Evolutionary conservation across 306 rosid species (phyloP).

Genomic region (Oemleria cerasiformis): DNA sequence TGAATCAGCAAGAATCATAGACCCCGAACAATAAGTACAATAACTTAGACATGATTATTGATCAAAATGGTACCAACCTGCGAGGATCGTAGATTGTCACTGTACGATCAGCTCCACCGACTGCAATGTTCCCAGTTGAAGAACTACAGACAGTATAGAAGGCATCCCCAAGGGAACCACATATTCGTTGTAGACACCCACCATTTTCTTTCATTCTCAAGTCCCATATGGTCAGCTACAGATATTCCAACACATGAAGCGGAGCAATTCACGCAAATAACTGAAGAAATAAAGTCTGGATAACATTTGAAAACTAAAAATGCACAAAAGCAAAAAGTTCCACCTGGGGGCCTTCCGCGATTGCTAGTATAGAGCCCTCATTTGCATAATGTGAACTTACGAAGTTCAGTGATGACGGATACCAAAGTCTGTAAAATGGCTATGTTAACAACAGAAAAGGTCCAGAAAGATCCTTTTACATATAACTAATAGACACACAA

Average conservation of each 20-base stretch:
- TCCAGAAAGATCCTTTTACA: neutral
- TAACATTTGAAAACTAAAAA: conserved; percentile 15
- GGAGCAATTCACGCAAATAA: conserved; percentile 6
- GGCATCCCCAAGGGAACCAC: conserved; percentile 69
- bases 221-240: conserved; percentile 83
- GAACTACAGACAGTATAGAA: conserved; percentile 73
- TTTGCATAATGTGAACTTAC: conserved; percentile 43
- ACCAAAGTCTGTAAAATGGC: conserved; percentile 61
- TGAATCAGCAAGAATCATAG: neutral
- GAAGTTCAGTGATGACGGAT: conserved; percentile 70
- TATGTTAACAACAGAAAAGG: conserved; percentile 15
- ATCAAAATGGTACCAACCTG: conserved; percentile 49
- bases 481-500: neutral
- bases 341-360: conserved; percentile 93
- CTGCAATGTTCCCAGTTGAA: conserved; percentile 71
- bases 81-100: conserved; percentile 92
- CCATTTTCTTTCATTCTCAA: conserved; percentile 88
- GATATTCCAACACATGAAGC: conserved; percentile 24
- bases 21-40: conserved; percentile 1
- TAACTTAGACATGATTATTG: conserved; percentile 3
- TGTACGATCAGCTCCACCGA: conserved; percentile 86
- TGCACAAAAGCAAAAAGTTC: conserved; percentile 8
- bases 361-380: conserved; percentile 59
- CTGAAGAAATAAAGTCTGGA: conserved; percentile 21
- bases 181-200: conserved; percentile 74